A percentile compares a stretch with the other conserved stretches of the same genome.
Conservation (phyloP, 192 early-diverging fungal genomes). For the Mortierella claussenii region DNA sequence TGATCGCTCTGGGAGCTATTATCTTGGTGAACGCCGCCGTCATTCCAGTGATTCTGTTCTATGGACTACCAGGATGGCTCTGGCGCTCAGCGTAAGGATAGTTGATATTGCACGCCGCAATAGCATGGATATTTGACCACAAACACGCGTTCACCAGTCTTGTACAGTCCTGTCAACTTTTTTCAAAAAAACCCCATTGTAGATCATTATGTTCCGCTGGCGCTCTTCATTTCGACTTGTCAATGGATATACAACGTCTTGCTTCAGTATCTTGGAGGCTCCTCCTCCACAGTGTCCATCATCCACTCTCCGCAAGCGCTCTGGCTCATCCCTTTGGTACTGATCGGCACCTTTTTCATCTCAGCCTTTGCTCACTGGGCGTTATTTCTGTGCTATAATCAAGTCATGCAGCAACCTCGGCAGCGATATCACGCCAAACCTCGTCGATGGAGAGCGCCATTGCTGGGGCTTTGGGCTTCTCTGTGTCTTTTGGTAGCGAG, state of each 20-base stretch:
- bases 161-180: constrained; percentile 47
- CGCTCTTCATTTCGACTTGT: constrained; percentile 49
- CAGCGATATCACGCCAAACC: background rate
- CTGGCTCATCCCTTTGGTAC: constrained; percentile 42
- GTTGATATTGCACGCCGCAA: too few relatives aligned
- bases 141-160: too few relatives aligned
- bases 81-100: constrained; percentile 54
- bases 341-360: constrained; percentile 45
- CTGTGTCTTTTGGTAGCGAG: constrained; percentile 26
- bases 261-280: constrained; percentile 44
- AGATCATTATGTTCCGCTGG: constrained; percentile 48
- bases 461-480: constrained; percentile 40
- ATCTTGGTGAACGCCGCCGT: constrained; percentile 19
- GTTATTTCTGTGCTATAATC: constrained; percentile 48
- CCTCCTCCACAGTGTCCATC: constrained; percentile 11
- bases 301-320: constrained; percentile 40
- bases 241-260: constrained; percentile 53
- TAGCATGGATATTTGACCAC: too few relatives aligned
- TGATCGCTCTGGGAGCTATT: constrained; percentile 33
- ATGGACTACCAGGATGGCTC: constrained; percentile 47
- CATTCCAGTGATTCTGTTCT: constrained; percentile 40
- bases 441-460: constrained; percentile 39
- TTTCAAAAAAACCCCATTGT: constrained; percentile 53
- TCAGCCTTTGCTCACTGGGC: constrained; percentile 48
- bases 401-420: constrained; percentile 34